Evolutionary conservation across 2,329 filamentous ascomycete genomes (phyloP), one percentile per base, ranked within the genome.

Genomic region (Phyllosticta ampelicida): DNA sequence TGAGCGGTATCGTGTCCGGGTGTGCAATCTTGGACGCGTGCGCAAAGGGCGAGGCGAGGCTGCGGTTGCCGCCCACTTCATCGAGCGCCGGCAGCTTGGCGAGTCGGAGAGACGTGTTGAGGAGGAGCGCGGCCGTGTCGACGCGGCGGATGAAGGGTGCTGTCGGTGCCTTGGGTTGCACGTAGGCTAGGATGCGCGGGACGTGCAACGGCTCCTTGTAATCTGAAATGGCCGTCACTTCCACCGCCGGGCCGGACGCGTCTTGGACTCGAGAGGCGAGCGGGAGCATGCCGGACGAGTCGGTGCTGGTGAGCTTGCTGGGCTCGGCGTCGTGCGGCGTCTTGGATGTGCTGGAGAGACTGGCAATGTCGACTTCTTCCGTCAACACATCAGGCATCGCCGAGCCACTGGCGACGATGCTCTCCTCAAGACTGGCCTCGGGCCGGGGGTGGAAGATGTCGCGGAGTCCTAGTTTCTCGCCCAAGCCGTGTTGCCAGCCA

Each of bases 401-500:
- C 2, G n/a, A 2, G 49, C 67, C 65, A 3, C 63, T 63, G 8
- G 69, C 69, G 23, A 66, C 72, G 48, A 73, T 74, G n/a, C 74
- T 70, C 13, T 73, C 71, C 0, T 73, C 67, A 9, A 70, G 63
- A n/a, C 36, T 44, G 36, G 36, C 11, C 13, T 16, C 36, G 3
- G 36, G 36, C 55, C 70, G 69, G 60, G 68, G 76, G 13, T 80
- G 77, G 54, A 94, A 77, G 3, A 92, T 80, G 51, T 86, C 78
- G 54, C 81, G 76, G 55, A 96, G 75, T 1, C 85, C 82, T 8
- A 97, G 78, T 71, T 95, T 96, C 55, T 87, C 83, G 0, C 82
- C 83, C 2, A 96, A 77, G 0, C 89, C 88, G 2, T 81, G 78
- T 71, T 97, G 91, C 94, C 94, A 99, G 57, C 85, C 85, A 0